Evolutionary conservation across 768 basidiomycete genomes (phyloP).

Genomic region (Lenzites betulinus): DNA sequence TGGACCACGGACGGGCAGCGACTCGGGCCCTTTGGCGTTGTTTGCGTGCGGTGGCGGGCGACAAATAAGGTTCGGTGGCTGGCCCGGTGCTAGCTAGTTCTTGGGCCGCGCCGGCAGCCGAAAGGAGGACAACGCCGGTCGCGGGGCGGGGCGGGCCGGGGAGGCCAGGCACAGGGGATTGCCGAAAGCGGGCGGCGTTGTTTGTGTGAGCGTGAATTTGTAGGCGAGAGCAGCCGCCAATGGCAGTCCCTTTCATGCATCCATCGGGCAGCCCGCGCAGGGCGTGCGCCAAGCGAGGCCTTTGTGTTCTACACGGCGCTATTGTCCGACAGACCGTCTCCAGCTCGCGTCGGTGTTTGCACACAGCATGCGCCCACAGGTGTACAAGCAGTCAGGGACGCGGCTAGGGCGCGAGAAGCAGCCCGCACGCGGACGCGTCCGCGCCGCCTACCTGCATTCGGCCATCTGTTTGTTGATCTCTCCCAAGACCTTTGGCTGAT

Average conservation of each 20-base stretch:
- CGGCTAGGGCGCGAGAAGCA: conserved; percentile 13
- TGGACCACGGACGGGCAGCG: conserved; percentile 29
- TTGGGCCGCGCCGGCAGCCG: conserved; percentile 15
- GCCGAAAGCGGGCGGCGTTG: conserved; percentile 17
- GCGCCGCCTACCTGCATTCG: conserved; percentile 7
- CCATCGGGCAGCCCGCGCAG: background rate
- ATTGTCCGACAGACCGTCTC: conserved; percentile 10
- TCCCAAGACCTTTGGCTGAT: conserved; percentile 9
- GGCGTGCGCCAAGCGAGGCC: background rate
- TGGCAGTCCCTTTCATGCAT: conserved; percentile 32
- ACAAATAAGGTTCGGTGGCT: conserved; percentile 66
- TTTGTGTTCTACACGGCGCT: conserved; percentile 15
- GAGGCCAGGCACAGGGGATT: conserved; percentile 1
- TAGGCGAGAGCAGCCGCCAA: conserved; percentile 10
- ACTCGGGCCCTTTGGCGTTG: conserved; percentile 33
- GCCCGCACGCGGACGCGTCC: conserved; percentile 1
- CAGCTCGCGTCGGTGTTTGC: background rate
- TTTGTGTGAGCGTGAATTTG: conserved; percentile 15
- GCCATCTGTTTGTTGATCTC: conserved; percentile 21
- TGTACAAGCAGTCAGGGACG: conserved; percentile 14
- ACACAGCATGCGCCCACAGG: background rate
- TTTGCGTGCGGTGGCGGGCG: conserved; percentile 41
- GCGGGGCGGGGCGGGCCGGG: background rate
- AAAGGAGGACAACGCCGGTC: background rate
- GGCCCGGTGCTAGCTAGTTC: conserved; percentile 36